These are phyloP conservation scores for Lachnellula cervina DNA, from an alignment of 2,329 filamentous ascomycete species.

Conservation along the genomic window DNA sequence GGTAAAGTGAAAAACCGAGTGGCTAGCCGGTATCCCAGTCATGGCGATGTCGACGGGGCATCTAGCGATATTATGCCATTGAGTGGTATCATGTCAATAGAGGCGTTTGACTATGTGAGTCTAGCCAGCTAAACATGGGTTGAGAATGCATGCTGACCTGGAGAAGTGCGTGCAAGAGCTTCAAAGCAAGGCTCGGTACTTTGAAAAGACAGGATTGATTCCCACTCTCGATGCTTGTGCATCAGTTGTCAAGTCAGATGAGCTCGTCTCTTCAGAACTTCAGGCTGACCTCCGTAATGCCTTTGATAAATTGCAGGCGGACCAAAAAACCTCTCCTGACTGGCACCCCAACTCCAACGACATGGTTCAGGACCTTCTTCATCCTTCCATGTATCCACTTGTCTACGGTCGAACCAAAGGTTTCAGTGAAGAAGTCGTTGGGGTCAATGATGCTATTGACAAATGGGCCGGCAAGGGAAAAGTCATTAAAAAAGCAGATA, in stretches of 20 bases:
- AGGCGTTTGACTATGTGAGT: conserved; percentile 2
- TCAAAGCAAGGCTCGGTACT: neutral
- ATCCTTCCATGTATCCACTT: conserved; percentile 60
- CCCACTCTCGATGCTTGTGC: neutral
- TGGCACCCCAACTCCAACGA: conserved; percentile 56
- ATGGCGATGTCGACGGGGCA: neutral
- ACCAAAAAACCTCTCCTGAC: conserved; percentile 47
- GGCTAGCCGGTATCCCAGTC: neutral
- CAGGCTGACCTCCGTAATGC: neutral
- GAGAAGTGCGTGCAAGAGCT: conserved; percentile 2
- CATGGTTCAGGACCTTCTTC: conserved; percentile 56
- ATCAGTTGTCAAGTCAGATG: conserved; percentile 2
- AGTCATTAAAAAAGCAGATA: neutral
- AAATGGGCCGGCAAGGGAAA: neutral
- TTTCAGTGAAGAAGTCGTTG: conserved; percentile 29
- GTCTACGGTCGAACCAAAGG: conserved; percentile 46
- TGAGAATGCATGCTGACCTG: neutral
- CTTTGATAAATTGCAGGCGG: conserved; percentile 41
- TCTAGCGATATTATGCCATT: neutral
- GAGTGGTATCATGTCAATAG: neutral
- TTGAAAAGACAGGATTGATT: neutral
- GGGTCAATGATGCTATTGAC: conserved; percentile 23
- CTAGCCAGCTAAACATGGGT: neutral
- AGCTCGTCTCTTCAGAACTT: neutral
- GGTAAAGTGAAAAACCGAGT: neutral